A percentile compares a stretch with the other conserved stretches of the same genome.
These are phyloP conservation scores for Globisporangium middletonii DNA, from an alignment of 352 stramenopile genomes.

Conservation along the genomic window DNA sequence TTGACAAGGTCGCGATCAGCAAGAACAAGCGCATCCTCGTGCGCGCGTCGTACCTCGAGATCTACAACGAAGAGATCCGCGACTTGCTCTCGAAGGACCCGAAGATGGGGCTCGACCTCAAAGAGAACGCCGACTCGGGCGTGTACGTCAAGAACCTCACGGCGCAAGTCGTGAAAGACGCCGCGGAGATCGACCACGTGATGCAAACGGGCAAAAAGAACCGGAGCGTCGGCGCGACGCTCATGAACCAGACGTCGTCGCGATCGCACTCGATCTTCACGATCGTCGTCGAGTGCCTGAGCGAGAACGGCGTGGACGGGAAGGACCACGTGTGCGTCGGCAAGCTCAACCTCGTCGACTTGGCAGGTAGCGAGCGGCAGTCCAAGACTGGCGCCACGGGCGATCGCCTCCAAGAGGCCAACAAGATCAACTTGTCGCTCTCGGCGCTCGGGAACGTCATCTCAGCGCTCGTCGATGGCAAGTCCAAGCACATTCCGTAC, in stretches of 20 bases:
- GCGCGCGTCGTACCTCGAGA: conserved; percentile 94
- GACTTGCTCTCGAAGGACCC: conserved; percentile 91
- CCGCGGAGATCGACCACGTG: conserved; percentile 88
- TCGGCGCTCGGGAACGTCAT: conserved; percentile 84
- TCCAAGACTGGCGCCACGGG: conserved; percentile 69
- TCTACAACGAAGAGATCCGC: conserved; percentile 98
- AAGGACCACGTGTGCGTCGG: conserved; percentile 93
- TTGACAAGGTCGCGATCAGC: conserved; percentile 82
- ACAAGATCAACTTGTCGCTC: conserved; percentile 67
- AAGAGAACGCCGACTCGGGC: conserved; percentile 88
- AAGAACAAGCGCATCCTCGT: conserved; percentile 96
- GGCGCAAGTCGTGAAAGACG: conserved; percentile 82
- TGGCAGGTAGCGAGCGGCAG: conserved; percentile 68
- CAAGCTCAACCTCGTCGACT: conserved; percentile 94
- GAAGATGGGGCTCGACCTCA: conserved; percentile 77
- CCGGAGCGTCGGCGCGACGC: conserved; percentile 91
- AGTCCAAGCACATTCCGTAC: conserved; percentile 57
- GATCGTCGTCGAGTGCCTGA: conserved; percentile 92
- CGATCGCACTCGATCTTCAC: conserved; percentile 98
- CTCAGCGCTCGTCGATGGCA: conserved; percentile 81
- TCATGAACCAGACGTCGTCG: conserved; percentile 97
- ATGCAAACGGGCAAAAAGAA: conserved; percentile 95
- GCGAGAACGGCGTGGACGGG: conserved; percentile 51
- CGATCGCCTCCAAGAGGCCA: conserved; percentile 68
- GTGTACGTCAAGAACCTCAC: conserved; percentile 91